Evolutionary conservation across 345 rosid genomes (phyloP).

Genomic region (Theobroma cacao): DNA sequence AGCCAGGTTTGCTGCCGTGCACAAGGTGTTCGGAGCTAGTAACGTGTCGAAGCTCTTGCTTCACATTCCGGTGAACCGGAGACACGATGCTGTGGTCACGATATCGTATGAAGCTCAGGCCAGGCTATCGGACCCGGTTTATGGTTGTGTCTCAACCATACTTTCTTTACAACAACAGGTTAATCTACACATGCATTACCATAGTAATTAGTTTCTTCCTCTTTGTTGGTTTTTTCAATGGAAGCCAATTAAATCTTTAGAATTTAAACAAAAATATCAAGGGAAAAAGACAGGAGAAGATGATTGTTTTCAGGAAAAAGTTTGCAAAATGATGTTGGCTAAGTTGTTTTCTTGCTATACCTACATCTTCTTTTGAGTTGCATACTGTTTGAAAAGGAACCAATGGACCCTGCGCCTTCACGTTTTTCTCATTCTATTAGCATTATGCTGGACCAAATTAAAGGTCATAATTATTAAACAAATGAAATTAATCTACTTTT

Average conservation of each 20-base stretch:
- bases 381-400: not conserved
- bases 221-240: not conserved
- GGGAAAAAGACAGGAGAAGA: too few relatives aligned
- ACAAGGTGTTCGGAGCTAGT: slow-evolving; percentile 95
- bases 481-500: not conserved
- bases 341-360: not conserved
- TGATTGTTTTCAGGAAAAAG: too few relatives aligned
- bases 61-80: slow-evolving; percentile 75
- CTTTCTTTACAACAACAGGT: slow-evolving; percentile 96
- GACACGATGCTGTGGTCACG: slow-evolving; percentile 91
- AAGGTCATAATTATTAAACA: not conserved
- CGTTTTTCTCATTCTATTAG: not conserved
- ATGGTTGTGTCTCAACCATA: slow-evolving; percentile 91
- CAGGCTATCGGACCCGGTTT: slow-evolving; percentile 90
- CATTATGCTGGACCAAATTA: not conserved
- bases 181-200: slow-evolving; percentile 6
- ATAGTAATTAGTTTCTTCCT: not conserved
- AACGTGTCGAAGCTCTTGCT: slow-evolving; percentile 81
- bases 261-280: too few relatives aligned
- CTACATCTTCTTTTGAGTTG: not conserved
- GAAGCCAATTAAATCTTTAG: not conserved
- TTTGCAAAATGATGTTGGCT: not conserved
- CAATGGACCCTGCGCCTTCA: not conserved
- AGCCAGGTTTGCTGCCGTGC: slow-evolving; percentile 92
- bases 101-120: slow-evolving; percentile 96